Evolutionary conservation across 2,329 filamentous ascomycete genomes (phyloP), one percentile per base, ranked within the genome.

Genomic region (Aspergillus japonicus): DNA sequence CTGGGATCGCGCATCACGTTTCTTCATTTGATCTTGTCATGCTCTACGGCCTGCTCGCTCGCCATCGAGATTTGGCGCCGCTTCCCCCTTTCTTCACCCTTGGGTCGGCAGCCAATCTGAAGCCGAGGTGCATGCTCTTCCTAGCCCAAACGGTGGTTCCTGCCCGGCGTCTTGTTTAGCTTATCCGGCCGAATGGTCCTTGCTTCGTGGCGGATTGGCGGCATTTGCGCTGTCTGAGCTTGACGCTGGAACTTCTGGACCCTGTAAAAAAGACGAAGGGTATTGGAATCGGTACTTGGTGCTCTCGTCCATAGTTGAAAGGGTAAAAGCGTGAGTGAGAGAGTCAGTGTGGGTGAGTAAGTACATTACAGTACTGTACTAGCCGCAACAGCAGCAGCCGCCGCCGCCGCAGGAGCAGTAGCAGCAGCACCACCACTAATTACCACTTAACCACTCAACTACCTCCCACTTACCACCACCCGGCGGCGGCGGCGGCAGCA

Each of bases 151-250:
- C 61, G 57, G 62, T 61, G 56, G 58, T 61, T 61, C 58, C 61
- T 63, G 53, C 53, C 58, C 54, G 57, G 61, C 61, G 62, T 61
- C 60, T 56, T 57, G 56, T 57, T 62, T 63, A 63, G 62, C 59
- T 63, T 57, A 62, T 64, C 61, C 63, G 56, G 57, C 50, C 47
- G 54, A 44, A 52, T 66, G 63, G 62, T 66, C 65, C 65, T 67
- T 67, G 65, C 65, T 66, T 67, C 58, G 65, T 67, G 65, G 65
- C 65, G 62, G 62, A 59, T 63, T 54, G 53, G 42, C 48, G 61
- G 61, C 51, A 58, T 61, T 62, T 55, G 58, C 44, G 49, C 57
- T 64, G 63, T 63, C 57, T 60, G 59, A 62, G 63, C 61, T 62
- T 65, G 59, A 59, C 50, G 60, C 59, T 49, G 35, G 52, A 49